Evolutionary conservation across 768 basidiomycete genomes (phyloP), one percentile per base, ranked within the genome.

Genomic region (Lentinula sp.): DNA sequence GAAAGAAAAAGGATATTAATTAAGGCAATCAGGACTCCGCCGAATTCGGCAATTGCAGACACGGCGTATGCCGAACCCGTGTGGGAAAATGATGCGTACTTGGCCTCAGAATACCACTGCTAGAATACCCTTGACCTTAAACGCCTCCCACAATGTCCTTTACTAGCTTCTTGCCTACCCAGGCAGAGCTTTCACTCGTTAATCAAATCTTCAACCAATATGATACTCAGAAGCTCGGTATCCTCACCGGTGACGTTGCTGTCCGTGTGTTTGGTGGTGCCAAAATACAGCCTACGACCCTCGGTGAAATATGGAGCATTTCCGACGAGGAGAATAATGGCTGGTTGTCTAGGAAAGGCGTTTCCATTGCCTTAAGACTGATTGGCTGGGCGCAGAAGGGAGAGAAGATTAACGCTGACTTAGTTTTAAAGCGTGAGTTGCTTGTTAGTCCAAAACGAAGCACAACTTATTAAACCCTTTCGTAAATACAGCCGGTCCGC

Each of bases 291-390:
- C 87, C 93, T 8, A 76, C 81, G 16, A 80, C 82, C 39, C 85
- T 99, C 63, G 93, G 95, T 49, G 93, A 97, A 76, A 88, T 99
- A 64, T 99, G 97, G 96, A 83, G 78, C 62, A 76, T 98, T 61
- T 88, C 94, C 54, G 97, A 99, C 77, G 87, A 90, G 59, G 88
- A 95, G 35, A 95, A 98, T 78, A 91, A 91, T 63, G 97, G 97
- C 2, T 94, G 88, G 76, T 83, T 99, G 58, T 88, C 93, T 10
- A 86, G 84, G 65, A 95, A 92, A 69, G 91, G 91, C 48, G 91
- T 94, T 66, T 87, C 93, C 16, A 79, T 90, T 62, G 95, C 92
- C 31, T 79, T 96, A n/a, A 82, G 97, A 61, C 80, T 98, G 55
- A 93, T 99, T 63, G 94, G 91, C 4, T 91, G 91, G 80, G 91